Conservation (phyloP, 2,329 filamentous ascomycete genomes). For the Mycosphaerelloides madeirae region DNA sequence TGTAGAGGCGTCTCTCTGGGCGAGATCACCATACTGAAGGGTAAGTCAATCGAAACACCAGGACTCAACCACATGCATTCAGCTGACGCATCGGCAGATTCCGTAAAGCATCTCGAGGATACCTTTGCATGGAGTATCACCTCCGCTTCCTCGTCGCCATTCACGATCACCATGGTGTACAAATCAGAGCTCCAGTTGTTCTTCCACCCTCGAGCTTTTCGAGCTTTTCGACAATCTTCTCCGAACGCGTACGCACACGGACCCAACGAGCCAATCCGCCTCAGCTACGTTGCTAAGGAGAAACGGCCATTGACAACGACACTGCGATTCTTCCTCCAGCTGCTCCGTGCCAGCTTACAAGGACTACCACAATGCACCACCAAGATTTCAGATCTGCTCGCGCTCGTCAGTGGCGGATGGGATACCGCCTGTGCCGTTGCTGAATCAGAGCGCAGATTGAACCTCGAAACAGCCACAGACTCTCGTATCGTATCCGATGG, state of each 20-base stretch:
- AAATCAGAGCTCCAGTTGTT: conserved; percentile 66
- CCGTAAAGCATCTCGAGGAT: conserved; percentile 61
- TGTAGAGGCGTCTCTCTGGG: conserved; percentile 82
- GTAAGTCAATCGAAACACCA: conserved; percentile 42
- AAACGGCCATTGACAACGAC: conserved; percentile 57
- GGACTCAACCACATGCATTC: not conserved
- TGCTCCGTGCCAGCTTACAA: conserved; percentile 64
- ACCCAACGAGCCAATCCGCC: conserved; percentile 56
- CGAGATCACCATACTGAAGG: conserved; percentile 75
- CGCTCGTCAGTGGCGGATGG: conserved; percentile 60
- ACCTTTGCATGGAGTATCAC: conserved; percentile 68
- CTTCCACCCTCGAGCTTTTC: conserved; percentile 63
- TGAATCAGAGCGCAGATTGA: conserved; percentile 58
- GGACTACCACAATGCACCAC: conserved; percentile 56
- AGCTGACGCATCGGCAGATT: conserved; percentile 51
- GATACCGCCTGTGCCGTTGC: conserved; percentile 57
- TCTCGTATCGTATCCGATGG: conserved; percentile 62
- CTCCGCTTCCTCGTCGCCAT: conserved; percentile 53
- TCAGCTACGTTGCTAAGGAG: conserved; percentile 63
- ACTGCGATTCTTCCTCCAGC: conserved; percentile 70
- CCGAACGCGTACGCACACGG: conserved; percentile 18
- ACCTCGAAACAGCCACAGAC: conserved; percentile 60
- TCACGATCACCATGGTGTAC: conserved; percentile 69
- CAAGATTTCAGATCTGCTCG: conserved; percentile 54
- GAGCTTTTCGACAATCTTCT: conserved; percentile 7